These are phyloP conservation scores for Pleurotus pulmonarius DNA, from an alignment of 768 basidiomycete genomes.

Conservation along the genomic window DNA sequence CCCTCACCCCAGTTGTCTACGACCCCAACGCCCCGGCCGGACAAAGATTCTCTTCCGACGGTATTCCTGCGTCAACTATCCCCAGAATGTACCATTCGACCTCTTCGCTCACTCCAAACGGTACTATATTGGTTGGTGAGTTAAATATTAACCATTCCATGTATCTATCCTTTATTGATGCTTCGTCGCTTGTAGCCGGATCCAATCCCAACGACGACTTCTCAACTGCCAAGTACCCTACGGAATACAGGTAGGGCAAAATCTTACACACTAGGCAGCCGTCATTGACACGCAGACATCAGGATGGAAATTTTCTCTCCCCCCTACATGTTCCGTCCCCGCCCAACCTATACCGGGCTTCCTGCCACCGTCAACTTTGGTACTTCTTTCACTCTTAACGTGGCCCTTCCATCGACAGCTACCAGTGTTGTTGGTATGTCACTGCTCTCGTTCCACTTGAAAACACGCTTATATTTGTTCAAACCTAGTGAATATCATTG, in stretches of 20 bases:
- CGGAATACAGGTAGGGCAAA: conserved; percentile 27
- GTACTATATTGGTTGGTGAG: conserved; percentile 23
- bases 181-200: conserved; percentile 23
- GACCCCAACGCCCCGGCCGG: conserved; percentile 24
- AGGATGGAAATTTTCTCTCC: conserved; percentile 39
- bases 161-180: background rate
- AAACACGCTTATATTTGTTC: background rate
- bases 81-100: conserved; percentile 32
- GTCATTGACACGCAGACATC: background rate
- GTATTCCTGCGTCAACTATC: conserved; percentile 25
- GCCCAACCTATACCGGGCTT: conserved; percentile 29
- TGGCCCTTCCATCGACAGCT: conserved; percentile 26
- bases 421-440: conserved; percentile 23
- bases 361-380: conserved; percentile 35
- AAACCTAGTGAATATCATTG: conserved; percentile 31
- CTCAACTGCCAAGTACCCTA: conserved; percentile 16
- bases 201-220: conserved; percentile 40
- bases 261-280: background rate
- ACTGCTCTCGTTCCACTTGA: background rate
- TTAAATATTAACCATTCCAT: background rate
- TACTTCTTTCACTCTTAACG: conserved; percentile 27
- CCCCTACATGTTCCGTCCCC: conserved; percentile 33
- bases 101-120: conserved; percentile 24
- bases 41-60: conserved; percentile 25
- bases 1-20: conserved; percentile 27